These are phyloP conservation scores for Trichophyton benhamiae DNA, from an alignment of 2,329 filamentous ascomycete species.

Conservation along the genomic window DNA sequence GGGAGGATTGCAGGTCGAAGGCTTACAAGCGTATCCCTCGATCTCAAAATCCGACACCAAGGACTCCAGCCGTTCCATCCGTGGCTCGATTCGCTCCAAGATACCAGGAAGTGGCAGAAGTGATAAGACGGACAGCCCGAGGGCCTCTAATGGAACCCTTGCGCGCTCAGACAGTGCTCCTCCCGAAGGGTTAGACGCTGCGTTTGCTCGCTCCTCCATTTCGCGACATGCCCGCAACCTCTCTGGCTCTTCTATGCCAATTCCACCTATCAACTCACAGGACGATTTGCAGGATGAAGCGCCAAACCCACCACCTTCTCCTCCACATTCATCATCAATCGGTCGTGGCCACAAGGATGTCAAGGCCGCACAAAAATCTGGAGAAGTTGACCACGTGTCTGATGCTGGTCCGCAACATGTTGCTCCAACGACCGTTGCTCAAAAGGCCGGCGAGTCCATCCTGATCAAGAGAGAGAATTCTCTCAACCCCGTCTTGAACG, in stretches of 20 bases:
- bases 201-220: conserved; percentile 59
- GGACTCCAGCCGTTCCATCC: conserved; percentile 77
- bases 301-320: conserved; percentile 60
- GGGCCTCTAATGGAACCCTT: conserved; percentile 55
- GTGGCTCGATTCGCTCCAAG: conserved; percentile 70
- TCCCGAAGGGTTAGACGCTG: conserved; percentile 58
- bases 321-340: conserved; percentile 65
- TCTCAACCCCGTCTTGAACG: conserved; percentile 52
- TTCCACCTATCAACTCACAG: conserved; percentile 20
- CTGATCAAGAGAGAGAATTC: conserved; percentile 66
- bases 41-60: conserved; percentile 88
- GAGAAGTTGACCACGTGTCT: conserved; percentile 89
- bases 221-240: conserved; percentile 36
- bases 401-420: conserved; percentile 68
- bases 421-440: conserved; percentile 45
- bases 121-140: conserved; percentile 59
- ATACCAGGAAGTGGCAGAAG: conserved; percentile 46
- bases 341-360: conserved; percentile 66
- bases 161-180: conserved; percentile 45
- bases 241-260: conserved; percentile 24
- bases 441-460: conserved; percentile 77
- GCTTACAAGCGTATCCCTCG: conserved; percentile 75
- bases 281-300: conserved; percentile 35
- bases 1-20: conserved; percentile 37
- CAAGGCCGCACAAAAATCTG: conserved; percentile 65